Evolutionary conservation across 805 yeast genomes (phyloP).

Genomic region (Saturnispora gosingensis): DNA sequence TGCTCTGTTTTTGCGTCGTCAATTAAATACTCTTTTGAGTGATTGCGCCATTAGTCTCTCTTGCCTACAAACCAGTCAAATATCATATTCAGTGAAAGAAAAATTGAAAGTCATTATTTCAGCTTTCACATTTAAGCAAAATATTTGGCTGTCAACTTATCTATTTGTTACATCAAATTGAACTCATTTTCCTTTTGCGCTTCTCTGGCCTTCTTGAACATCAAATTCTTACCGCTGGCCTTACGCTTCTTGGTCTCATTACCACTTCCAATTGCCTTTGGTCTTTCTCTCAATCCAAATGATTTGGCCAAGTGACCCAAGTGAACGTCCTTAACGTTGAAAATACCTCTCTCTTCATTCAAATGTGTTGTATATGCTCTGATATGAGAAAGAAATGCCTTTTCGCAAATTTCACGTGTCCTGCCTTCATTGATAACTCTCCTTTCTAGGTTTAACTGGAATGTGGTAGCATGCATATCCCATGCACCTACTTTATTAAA

Average conservation of each 20-base stretch:
- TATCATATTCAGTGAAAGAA: too few relatives aligned
- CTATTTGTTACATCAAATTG: constrained; percentile 33
- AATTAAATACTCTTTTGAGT: too few relatives aligned
- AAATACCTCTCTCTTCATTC: constrained; percentile 64
- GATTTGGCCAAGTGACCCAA: constrained; percentile 94
- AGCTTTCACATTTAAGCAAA: too few relatives aligned
- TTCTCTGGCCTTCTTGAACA: constrained; percentile 67
- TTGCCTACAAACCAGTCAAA: too few relatives aligned
- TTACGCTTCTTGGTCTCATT: constrained; percentile 35
- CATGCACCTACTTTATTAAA: constrained; percentile 38
- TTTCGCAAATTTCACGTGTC: constrained; percentile 57
- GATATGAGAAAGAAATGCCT: constrained; percentile 80
- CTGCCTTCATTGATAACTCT: constrained; percentile 65
- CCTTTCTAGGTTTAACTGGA: constrained; percentile 87
- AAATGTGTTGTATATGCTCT: constrained; percentile 96
- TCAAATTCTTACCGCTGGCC: constrained; percentile 61
- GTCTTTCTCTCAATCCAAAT: constrained; percentile 91
- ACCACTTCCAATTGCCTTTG: constrained; percentile 51
- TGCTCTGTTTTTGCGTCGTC: too few relatives aligned
- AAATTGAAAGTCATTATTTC: too few relatives aligned
- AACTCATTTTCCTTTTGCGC: constrained; percentile 71
- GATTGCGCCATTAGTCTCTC: too few relatives aligned
- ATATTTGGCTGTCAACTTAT: too few relatives aligned
- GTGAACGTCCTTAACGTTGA: constrained; percentile 77
- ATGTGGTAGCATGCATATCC: constrained; percentile 94